Base-by-base conservation (phyloP, 352 stramenopile genomes). In the Aphanomyces invadans region DNA sequence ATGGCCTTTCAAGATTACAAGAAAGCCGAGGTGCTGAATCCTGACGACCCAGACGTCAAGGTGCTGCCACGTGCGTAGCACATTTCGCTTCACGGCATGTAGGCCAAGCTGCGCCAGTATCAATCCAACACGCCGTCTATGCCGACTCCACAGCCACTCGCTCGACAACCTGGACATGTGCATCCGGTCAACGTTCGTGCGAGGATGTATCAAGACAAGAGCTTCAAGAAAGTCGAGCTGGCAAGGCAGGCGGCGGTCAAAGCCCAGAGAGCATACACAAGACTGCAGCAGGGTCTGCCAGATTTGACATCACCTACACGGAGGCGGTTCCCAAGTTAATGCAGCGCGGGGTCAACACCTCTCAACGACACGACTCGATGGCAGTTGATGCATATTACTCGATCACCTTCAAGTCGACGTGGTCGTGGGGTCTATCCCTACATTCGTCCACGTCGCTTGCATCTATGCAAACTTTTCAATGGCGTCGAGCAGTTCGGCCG, bases 401-500 rank as follows among this genome's bases (percentile, higher is more conserved):
- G n/a, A 42, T 42, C 15, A 7, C 7, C 7, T 42, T 42, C 36
- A 42, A 42, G 15, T 42, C 15, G 36, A 15, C 7, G 36, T 42
- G 36, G 7, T 42, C 15, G 36, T 7, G 36, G 7, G 36, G 7
- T 42, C 36, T 15, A 42, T 42, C 36, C n/a, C n/a, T n/a, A n/a
- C n/a, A n/a, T n/a, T n/a, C n/a, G n/a, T n/a, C n/a, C n/a, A n/a
- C n/a, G n/a, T n/a, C n/a, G n/a, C n/a, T n/a, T n/a, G n/a, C n/a
- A n/a, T 42, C 15, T 42, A 42, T 15, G 36, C 36, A 7, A 42
- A 92, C 74, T 92, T 81, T 23, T 79, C 77, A 71, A 98, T 96
- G 10, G 95, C 95, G 62, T 92, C 75, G 36, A 99, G 80, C 48
- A 99, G 75, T 55, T 97, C 84, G 61, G 88, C 86, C 31, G 86